These are phyloP conservation scores for Phytopythium chamaehyphon DNA, from an alignment of 352 stramenopile species.

Conservation along the genomic window DNA sequence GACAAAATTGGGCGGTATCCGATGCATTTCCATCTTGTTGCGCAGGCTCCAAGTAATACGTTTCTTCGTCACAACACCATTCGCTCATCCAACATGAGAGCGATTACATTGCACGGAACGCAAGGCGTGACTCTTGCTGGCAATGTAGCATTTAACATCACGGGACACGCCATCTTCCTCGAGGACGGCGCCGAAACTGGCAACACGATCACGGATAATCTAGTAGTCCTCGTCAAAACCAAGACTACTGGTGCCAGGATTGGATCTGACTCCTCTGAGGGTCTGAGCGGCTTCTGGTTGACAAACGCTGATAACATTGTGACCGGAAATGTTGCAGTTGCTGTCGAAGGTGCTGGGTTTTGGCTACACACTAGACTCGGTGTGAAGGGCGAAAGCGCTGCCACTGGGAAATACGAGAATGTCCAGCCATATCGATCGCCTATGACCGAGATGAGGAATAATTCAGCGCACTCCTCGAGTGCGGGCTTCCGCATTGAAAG, in stretches of 20 bases:
- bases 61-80: slow-evolving; percentile 37
- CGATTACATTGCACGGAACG: slow-evolving; percentile 42
- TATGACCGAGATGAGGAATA: slow-evolving; percentile 19
- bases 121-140: slow-evolving; percentile 31
- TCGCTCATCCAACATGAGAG: slow-evolving; percentile 38
- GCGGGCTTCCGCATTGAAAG: slow-evolving; percentile 31
- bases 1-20: slow-evolving; percentile 40
- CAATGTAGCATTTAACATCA: slow-evolving; percentile 47
- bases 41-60: slow-evolving; percentile 16
- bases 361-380: slow-evolving; percentile 38
- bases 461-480: slow-evolving; percentile 20
- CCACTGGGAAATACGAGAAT: slow-evolving; percentile 18
- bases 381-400: slow-evolving; percentile 24
- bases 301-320: slow-evolving; percentile 51
- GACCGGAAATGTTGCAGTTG: slow-evolving; percentile 33
- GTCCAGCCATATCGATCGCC: slow-evolving; percentile 23
- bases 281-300: slow-evolving; percentile 40
- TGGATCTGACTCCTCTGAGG: slow-evolving; percentile 17
- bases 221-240: slow-evolving; percentile 33
- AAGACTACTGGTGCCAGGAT: slow-evolving; percentile 20
- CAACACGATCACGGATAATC: slow-evolving; percentile 51
- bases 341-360: slow-evolving; percentile 37
- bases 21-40: slow-evolving; percentile 42
- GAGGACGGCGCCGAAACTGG: slow-evolving; percentile 58
- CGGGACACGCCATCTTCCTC: slow-evolving; percentile 44